A percentile compares a stretch with the other conserved stretches of the same genome.
phyloP scores from a whole-genome alignment of 208 protist genomes.

The Leishmania arabica region DNA sequence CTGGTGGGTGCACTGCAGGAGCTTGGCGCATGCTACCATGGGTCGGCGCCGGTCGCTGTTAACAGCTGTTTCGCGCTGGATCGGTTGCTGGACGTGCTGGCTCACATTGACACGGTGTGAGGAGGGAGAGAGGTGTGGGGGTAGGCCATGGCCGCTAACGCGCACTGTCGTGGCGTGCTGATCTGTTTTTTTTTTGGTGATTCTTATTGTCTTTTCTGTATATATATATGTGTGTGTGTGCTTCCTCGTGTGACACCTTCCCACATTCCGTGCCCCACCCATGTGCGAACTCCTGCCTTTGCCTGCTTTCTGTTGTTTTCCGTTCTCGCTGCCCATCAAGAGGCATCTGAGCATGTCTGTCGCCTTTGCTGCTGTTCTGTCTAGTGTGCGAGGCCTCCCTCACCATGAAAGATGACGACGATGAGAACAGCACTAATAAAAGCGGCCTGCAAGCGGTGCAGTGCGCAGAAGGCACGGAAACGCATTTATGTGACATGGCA shows the following conservation, averaged over 20 bases:
- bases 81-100: slow-evolving; percentile 26
- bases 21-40: slow-evolving; percentile 24
- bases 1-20: slow-evolving; percentile 18
- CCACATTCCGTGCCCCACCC: not conserved
- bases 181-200: not conserved
- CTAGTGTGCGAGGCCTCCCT: not conserved
- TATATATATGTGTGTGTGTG: not conserved
- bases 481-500: not conserved
- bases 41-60: not conserved
- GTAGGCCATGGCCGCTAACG: not conserved
- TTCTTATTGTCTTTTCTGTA: not conserved
- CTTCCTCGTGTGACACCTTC: not conserved
- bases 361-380: no score
- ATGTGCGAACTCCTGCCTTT: not conserved
- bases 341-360: not conserved
- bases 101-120: slow-evolving; percentile 22
- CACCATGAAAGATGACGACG: not conserved
- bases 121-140: not conserved
- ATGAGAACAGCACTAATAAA: not conserved
- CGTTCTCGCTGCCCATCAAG: not conserved
- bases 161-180: no score
- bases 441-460: not conserved
- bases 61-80: slow-evolving; percentile 26
- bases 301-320: not conserved
- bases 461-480: not conserved